Conservation (phyloP, 352 stramenopile species). For the Poterioochromonas sp. region DNA sequence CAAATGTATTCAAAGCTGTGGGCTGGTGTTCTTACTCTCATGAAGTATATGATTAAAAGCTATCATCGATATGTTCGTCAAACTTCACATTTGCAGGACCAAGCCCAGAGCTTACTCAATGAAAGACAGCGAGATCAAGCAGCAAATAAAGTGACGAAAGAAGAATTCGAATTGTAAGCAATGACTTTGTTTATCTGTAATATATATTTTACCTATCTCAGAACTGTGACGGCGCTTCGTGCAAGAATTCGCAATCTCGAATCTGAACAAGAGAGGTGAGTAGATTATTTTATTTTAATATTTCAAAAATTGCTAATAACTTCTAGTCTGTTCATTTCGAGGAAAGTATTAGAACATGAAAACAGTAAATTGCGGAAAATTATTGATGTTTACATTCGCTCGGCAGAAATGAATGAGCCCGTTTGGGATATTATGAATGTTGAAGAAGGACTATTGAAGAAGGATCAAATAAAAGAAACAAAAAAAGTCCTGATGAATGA, state of each 20-base stretch:
- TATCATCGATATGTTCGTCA: slow-evolving; percentile 27
- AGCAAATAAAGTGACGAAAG: slow-evolving; percentile 4
- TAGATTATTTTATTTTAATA: too few species aligned
- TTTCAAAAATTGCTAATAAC: too few species aligned
- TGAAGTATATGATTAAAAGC: slow-evolving; percentile 23
- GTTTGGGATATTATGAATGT: slow-evolving; percentile 19
- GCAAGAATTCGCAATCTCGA: slow-evolving; percentile 24
- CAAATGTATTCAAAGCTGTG: background rate
- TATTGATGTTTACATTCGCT: slow-evolving; percentile 19
- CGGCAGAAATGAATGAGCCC: background rate
- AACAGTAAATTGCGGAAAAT: background rate
- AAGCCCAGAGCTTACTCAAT: background rate
- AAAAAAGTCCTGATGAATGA: background rate
- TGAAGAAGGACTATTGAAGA: background rate
- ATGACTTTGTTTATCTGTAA: background rate
- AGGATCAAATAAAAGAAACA: background rate
- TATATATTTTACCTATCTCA: background rate
- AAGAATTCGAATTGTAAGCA: slow-evolving; percentile 24
- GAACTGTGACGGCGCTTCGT: background rate
- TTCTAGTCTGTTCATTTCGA: too few species aligned
- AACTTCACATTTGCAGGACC: slow-evolving; percentile 7
- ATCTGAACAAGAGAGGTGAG: too few species aligned
- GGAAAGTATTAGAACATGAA: too few species aligned
- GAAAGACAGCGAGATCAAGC: background rate
- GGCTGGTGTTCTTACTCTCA: slow-evolving; percentile 13